Base-by-base conservation (phyloP, 371 early-diverging fungal genomes). In the Funneliformis caledonium region DNA sequence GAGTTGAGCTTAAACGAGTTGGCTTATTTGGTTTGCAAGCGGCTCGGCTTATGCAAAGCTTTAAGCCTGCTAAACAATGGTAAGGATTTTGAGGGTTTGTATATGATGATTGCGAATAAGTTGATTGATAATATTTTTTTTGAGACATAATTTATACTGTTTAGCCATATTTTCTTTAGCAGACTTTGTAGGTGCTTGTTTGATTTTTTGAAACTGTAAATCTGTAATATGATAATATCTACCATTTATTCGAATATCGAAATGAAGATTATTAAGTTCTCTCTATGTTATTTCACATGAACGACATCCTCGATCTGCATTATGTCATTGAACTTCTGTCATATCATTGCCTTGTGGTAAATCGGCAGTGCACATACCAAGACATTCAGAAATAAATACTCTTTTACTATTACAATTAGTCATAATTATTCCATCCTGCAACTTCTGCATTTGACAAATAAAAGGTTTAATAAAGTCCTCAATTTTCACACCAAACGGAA, bases 391-490 rank as follows among this genome's bases (percentile, higher is more conserved):
- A 60, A 60, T 22, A 60, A 60, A 10, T 22, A 60, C 60, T 22
- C 14, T 60, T 10, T 60, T 22, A 10, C 14, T 2, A 60, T 60
- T 60, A 14, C 22, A 60, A 22, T 3, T 31, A 68, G 1, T 47
- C 22, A 72, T 72, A 16, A 72, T 26, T 16, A 22, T 56, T 12
- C 50, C 72, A 12, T 45, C 22, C 22, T 72, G 14, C 9, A 72
- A 26, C 11, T 48, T 9, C 48, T 56, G 1, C 19, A 72, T 37
- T 14, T 72, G n/a, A 26, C 1, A 0, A 31, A 56, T 8, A 43
- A 74, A 74, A 26, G 59, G 59, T 74, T 74, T 9, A 33, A 59
- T 60, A 60, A 75, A 75, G 12, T 75, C 1, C 16, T 9, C 7
- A 75, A 75, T 33, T 19, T 56, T 59, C 1, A 2, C 19, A 26